phyloP scores from a whole-genome alignment of 177 flowering plant genomes.

The Tripterygium wilfordii region DNA sequence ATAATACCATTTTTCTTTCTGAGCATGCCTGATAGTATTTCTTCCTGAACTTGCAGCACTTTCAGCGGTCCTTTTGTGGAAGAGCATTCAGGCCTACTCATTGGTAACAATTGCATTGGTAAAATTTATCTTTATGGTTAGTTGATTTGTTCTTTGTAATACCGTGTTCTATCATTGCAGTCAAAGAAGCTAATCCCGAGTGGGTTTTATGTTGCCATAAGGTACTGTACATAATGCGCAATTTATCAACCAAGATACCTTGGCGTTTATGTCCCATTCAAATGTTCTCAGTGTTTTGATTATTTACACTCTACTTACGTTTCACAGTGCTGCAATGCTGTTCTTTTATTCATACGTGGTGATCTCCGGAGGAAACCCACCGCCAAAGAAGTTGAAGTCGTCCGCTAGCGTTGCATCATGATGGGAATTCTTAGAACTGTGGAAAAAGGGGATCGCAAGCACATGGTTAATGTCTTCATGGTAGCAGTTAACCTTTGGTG shows the following conservation, averaged over 20 bases:
- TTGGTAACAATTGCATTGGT: no score
- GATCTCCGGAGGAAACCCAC: constrained; percentile 93
- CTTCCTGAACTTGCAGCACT: constrained; percentile 47
- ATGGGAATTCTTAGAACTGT: constrained; percentile 9
- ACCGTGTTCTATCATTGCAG: no score
- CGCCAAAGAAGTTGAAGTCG: constrained; percentile 83
- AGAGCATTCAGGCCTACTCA: constrained; percentile 47
- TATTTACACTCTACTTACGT: constrained; percentile 3
- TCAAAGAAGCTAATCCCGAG: constrained; percentile 70
- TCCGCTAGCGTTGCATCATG: constrained; percentile 23
- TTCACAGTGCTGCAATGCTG: constrained; percentile 80
- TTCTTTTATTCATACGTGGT: constrained; percentile 80
- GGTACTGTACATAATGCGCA: constrained; percentile 50
- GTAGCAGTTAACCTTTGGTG: no score
- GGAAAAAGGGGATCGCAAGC: no score
- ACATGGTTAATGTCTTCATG: no score
- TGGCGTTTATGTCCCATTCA: not conserved
- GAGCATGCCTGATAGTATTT: not conserved
- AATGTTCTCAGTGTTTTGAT: not conserved
- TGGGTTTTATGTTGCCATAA: constrained; percentile 50
- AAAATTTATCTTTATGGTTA: not conserved
- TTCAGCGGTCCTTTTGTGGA: constrained; percentile 55
- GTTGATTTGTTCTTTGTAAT: constrained; percentile 2
- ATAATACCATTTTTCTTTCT: not conserved
- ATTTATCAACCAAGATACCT: not conserved